Evolutionary conservation across 1,139 yeast species (phyloP).

Genomic region (Saccharomyces hybrid): DNA sequence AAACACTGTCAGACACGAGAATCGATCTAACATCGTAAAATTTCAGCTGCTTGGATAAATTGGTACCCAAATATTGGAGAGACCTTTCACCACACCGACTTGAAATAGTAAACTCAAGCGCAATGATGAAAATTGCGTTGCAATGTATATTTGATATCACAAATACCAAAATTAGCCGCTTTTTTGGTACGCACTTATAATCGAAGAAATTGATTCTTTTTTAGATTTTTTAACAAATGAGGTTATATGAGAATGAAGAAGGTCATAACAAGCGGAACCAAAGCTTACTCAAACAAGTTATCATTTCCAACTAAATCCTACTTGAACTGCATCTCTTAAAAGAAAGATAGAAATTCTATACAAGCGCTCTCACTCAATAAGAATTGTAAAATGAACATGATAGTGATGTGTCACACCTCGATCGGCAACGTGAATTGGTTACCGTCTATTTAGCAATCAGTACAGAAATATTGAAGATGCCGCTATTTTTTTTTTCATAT

Average conservation of each 20-base stretch:
- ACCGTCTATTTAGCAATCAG: neutral
- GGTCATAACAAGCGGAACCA: neutral
- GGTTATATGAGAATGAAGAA: neutral
- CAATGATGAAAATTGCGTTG: neutral
- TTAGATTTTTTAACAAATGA: neutral
- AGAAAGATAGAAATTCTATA: neutral
- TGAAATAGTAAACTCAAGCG: neutral
- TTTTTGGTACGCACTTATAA: neutral
- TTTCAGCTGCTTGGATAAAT: neutral
- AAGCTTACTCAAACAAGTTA: neutral
- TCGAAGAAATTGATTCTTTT: neutral
- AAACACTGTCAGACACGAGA: neutral
- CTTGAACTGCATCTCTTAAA: neutral
- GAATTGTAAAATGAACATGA: neutral
- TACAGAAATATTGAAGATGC: slow-evolving; percentile 40
- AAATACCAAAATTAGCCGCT: neutral
- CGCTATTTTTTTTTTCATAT: neutral
- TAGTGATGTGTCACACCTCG: no score
- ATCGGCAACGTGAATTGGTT: neutral
- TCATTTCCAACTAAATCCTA: neutral
- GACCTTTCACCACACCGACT: neutral
- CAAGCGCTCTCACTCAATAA: neutral
- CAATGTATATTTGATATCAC: neutral
- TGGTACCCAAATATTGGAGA: neutral
- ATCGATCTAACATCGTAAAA: neutral